Conservation (phyloP, 352 stramenopile genomes). For the Peronospora destructor region DNA sequence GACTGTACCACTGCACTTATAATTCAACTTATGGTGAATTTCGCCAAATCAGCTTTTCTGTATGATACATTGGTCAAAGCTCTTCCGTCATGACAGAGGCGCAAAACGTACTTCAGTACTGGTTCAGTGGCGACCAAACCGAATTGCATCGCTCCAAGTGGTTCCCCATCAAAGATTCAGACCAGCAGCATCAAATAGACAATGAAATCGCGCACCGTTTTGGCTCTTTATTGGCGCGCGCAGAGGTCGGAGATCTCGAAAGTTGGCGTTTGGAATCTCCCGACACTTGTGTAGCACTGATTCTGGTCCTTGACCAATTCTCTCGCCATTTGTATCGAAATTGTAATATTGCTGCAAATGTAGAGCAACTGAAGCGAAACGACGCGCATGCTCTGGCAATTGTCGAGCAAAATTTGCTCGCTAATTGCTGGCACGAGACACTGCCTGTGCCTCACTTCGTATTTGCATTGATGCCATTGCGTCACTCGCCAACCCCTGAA, state of each 20-base stretch:
- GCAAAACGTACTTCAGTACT: constrained; percentile 47
- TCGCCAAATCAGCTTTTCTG: constrained; percentile 4
- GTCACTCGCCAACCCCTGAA: constrained; percentile 64
- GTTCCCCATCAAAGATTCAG: constrained; percentile 50
- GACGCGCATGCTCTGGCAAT: constrained; percentile 42
- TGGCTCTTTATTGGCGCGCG: constrained; percentile 30
- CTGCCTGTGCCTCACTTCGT: constrained; percentile 54
- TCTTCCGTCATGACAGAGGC: constrained; percentile 16
- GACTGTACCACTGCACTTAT: too few species aligned
- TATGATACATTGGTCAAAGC: constrained; percentile 14
- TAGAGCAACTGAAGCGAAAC: constrained; percentile 29
- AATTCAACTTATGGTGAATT: too few species aligned
- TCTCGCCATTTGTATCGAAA: constrained; percentile 71
- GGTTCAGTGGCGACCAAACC: constrained; percentile 47
- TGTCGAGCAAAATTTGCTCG: constrained; percentile 39
- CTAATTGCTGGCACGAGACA: constrained; percentile 40
- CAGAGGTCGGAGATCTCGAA: constrained; percentile 41
- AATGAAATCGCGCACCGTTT: constrained; percentile 36
- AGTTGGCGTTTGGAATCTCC: constrained; percentile 32
- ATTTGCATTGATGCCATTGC: constrained; percentile 83
- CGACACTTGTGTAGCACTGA: constrained; percentile 58
- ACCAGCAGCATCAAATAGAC: constrained; percentile 41
- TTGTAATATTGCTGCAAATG: constrained; percentile 14
- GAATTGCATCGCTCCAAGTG: constrained; percentile 56
- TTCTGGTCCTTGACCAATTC: constrained; percentile 85